phyloP scores from a whole-genome alignment of 352 stramenopile genomes.

The Plasmopara muralis region DNA sequence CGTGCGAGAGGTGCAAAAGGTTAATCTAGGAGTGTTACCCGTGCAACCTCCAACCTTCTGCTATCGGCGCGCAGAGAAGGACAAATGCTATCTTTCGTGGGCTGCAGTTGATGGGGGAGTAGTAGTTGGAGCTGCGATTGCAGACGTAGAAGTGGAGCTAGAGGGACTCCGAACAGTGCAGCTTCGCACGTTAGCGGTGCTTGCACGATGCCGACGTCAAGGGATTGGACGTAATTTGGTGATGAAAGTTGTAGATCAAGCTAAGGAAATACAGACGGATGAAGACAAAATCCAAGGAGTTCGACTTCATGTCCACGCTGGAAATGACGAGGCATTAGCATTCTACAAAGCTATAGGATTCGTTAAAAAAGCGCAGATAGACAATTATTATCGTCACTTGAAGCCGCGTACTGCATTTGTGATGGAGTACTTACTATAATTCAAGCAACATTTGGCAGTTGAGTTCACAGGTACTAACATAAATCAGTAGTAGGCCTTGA shows the following conservation, averaged over 20 bases:
- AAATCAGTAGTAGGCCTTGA: slow-evolving; percentile 85
- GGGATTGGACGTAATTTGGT: slow-evolving; percentile 37
- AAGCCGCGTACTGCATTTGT: slow-evolving; percentile 48
- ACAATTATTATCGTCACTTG: slow-evolving; percentile 63
- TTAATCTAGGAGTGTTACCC: slow-evolving; percentile 61
- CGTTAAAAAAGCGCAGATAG: slow-evolving; percentile 30
- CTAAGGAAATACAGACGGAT: slow-evolving; percentile 11
- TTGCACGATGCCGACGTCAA: slow-evolving; percentile 24
- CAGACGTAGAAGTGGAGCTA: slow-evolving; percentile 32
- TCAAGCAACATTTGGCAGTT: too few relatives aligned
- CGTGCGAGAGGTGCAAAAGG: slow-evolving; percentile 45
- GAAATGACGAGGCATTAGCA: slow-evolving; percentile 49
- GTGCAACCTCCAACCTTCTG: slow-evolving; percentile 55
- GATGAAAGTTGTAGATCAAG: slow-evolving; percentile 30
- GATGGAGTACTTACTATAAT: slow-evolving; percentile 28
- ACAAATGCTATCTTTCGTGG: slow-evolving; percentile 39
- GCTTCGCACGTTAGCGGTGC: slow-evolving; percentile 40
- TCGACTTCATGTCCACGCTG: slow-evolving; percentile 54
- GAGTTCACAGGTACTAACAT: neutral
- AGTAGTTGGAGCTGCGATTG: slow-evolving; percentile 29
- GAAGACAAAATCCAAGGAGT: slow-evolving; percentile 18
- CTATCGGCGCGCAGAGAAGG: slow-evolving; percentile 54
- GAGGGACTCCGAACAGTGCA: slow-evolving; percentile 26
- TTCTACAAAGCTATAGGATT: slow-evolving; percentile 60
- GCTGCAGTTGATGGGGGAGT: slow-evolving; percentile 17